phyloP scores from a whole-genome alignment of 2,329 filamentous ascomycete species.

The Biscogniauxia marginata region DNA sequence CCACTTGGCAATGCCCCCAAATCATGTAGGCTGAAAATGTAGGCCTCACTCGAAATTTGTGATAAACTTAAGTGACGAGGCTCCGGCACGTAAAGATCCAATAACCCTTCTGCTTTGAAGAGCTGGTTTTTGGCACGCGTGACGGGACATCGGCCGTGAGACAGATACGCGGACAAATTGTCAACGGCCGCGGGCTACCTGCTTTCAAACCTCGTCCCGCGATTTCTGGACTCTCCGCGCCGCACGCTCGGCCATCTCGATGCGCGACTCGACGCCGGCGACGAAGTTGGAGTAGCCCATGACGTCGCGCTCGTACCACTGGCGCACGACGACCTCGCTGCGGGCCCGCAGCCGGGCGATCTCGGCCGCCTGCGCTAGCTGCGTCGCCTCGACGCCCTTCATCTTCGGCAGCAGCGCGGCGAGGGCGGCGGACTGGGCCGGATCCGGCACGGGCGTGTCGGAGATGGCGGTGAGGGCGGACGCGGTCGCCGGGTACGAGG shows the following conservation, averaged over 20 bases:
- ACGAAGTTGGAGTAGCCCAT: slow-evolving; percentile 67
- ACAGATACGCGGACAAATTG: too few species aligned
- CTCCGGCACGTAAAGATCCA: too few species aligned
- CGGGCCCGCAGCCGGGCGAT: slow-evolving; percentile 61
- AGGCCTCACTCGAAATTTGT: too few species aligned
- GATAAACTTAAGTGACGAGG: too few species aligned
- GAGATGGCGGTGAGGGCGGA: slow-evolving; percentile 57
- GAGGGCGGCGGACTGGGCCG: slow-evolving; percentile 53
- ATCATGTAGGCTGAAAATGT: too few species aligned
- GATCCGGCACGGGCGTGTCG: slow-evolving; percentile 57
- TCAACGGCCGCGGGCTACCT: too few species aligned
- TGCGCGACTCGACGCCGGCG: slow-evolving; percentile 67
- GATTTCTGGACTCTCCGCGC: slow-evolving; percentile 64
- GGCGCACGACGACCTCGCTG: slow-evolving; percentile 61
- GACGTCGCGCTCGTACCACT: slow-evolving; percentile 74
- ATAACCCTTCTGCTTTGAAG: too few species aligned
- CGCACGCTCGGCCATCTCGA: slow-evolving; percentile 63
- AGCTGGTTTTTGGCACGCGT: too few species aligned
- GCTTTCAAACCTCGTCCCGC: slow-evolving; percentile 46
- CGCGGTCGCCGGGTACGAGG: slow-evolving; percentile 53
- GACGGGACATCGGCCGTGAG: too few species aligned
- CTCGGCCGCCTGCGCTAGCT: slow-evolving; percentile 60
- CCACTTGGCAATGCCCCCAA: too few species aligned
- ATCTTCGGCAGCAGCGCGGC: slow-evolving; percentile 61
- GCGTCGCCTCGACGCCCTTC: slow-evolving; percentile 57